Evolutionary conservation across 352 stramenopile genomes (phyloP).

Genomic region (Phytopythium cucurbitacearum): DNA sequence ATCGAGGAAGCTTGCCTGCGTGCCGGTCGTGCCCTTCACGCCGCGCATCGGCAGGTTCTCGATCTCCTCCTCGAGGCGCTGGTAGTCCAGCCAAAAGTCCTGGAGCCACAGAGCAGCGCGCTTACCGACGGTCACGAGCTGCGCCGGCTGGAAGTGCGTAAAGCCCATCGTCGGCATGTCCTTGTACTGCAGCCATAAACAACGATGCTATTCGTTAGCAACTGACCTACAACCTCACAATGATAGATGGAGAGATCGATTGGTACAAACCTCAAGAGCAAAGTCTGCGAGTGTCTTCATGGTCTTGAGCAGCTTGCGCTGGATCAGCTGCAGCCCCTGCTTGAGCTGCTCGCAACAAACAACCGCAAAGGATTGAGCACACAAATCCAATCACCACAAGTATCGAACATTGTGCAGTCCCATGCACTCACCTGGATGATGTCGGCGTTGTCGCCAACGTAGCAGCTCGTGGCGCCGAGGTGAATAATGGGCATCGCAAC

Average conservation of each 20-base stretch:
- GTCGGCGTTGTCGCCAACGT: constrained; percentile 99
- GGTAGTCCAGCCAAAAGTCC: constrained; percentile 96
- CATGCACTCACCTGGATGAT: constrained; percentile 86
- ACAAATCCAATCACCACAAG: constrained; percentile 2
- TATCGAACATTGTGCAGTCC: neutral
- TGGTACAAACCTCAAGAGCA: constrained; percentile 41
- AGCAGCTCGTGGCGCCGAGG: constrained; percentile 97
- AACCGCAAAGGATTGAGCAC: constrained; percentile 2
- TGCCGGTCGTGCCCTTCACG: constrained; percentile 99
- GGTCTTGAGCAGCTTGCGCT: constrained; percentile 97
- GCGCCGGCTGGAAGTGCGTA: constrained; percentile 98
- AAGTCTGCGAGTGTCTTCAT: constrained; percentile 95
- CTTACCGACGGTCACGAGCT: constrained; percentile 99
- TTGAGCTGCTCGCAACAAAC: constrained; percentile 56
- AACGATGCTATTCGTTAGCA: neutral
- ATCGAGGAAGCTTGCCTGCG: constrained; percentile 98
- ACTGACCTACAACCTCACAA: neutral
- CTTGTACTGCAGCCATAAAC: constrained; percentile 74
- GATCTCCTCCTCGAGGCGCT: constrained; percentile 95
- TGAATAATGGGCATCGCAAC: constrained; percentile 99
- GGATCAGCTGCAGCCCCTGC: constrained; percentile 93
- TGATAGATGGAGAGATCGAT: neutral
- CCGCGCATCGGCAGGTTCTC: constrained; percentile 95
- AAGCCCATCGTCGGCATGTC: constrained; percentile 98
- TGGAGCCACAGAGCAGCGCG: constrained; percentile 97